Conservation (phyloP, 495 filamentous ascomycete species). For the Neurospora pannonica region DNA sequence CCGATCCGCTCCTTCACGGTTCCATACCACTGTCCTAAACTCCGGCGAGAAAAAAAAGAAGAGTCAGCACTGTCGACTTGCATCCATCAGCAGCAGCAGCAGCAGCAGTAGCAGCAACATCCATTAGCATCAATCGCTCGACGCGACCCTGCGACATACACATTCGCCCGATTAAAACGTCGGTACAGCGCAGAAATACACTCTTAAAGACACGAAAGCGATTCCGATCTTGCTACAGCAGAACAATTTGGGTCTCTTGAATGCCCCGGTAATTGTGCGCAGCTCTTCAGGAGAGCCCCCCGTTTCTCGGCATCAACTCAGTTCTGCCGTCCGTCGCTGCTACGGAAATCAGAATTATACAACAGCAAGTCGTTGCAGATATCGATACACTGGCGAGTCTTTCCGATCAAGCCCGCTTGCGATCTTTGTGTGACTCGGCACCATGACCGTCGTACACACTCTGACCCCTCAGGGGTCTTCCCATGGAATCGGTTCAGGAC, state of each 20-base stretch:
- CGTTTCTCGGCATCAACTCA: conserved; percentile 4
- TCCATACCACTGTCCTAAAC: neutral
- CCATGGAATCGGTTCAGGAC: conserved; percentile 25
- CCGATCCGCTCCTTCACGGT: conserved; percentile 1
- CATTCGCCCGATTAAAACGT: neutral
- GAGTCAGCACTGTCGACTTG: conserved; percentile 2
- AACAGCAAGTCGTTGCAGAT: neutral
- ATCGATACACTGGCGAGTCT: neutral
- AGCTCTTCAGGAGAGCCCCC: conserved; percentile 26
- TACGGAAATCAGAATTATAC: conserved; percentile 3
- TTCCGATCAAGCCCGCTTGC: neutral
- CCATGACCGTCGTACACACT: conserved; percentile 63
- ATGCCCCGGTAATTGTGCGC: conserved; percentile 26
- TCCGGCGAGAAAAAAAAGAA: neutral
- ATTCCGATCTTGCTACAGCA: neutral
- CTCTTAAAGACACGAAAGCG: neutral
- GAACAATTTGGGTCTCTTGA: conserved; percentile 8
- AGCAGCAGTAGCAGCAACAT: neutral
- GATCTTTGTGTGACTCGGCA: conserved; percentile 14
- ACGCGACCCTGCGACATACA: conserved; percentile 4
- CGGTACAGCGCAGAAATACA: neutral
- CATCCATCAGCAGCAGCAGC: neutral
- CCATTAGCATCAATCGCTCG: conserved; percentile 7
- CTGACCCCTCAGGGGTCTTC: conserved; percentile 48
- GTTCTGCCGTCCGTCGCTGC: conserved; percentile 2